Conservation (phyloP, 768 basidiomycete genomes). For the Candolleomyces efflorescens region DNA sequence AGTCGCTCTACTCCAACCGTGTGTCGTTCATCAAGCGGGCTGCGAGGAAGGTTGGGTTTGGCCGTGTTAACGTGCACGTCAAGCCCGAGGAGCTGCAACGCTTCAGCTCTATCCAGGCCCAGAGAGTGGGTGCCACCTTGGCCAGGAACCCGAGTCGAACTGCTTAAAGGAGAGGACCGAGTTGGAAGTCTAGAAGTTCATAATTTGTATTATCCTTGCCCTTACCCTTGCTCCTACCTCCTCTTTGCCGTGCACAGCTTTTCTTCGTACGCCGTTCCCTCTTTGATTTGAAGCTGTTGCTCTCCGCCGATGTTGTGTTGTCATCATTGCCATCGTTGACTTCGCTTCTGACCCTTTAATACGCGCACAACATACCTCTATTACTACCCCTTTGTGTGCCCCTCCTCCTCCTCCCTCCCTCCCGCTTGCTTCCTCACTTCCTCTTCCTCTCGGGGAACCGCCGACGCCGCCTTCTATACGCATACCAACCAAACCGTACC, state of each 20-base stretch:
- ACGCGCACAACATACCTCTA: too few relatives aligned
- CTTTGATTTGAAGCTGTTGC: too few relatives aligned
- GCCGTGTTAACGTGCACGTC: conserved; percentile 54
- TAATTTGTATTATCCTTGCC: background rate
- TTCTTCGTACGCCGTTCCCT: too few relatives aligned
- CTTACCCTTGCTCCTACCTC: background rate
- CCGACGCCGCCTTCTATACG: too few relatives aligned
- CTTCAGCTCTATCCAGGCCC: conserved; percentile 84
- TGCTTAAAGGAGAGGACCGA: background rate
- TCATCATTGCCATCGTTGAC: too few relatives aligned
- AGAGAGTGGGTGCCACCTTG: conserved; percentile 67
- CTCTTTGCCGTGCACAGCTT: background rate
- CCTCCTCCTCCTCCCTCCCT: too few relatives aligned
- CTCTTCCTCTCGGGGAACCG: too few relatives aligned
- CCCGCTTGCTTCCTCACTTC: too few relatives aligned
- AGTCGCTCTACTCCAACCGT: conserved; percentile 93
- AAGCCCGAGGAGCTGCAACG: conserved; percentile 80
- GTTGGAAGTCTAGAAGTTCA: background rate
- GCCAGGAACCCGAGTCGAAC: conserved; percentile 62
- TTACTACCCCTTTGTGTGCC: too few relatives aligned
- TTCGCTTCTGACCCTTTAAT: too few relatives aligned
- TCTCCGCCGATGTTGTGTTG: too few relatives aligned
- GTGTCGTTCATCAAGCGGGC: conserved; percentile 89
- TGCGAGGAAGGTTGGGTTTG: conserved; percentile 83
- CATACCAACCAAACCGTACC: too few relatives aligned